These are phyloP conservation scores for Boletus reticuloceps DNA, from an alignment of 768 basidiomycete species.

Conservation along the genomic window DNA sequence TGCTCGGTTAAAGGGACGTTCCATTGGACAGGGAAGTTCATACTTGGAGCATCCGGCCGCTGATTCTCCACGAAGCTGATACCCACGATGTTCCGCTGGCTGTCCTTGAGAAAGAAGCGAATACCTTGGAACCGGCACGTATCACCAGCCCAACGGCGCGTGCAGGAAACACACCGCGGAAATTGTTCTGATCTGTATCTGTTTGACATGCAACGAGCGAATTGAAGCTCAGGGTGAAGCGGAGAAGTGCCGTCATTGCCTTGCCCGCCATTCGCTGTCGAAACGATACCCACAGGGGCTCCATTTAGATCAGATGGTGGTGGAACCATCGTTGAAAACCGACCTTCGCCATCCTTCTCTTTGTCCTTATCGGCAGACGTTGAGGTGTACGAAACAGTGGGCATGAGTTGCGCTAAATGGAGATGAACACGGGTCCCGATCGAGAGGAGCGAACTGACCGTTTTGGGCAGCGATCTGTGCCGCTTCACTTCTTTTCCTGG, in stretches of 20 bases:
- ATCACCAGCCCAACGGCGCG: constrained; percentile 84
- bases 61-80: constrained; percentile 69
- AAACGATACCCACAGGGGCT: constrained; percentile 31
- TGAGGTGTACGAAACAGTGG: constrained; percentile 43
- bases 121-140: constrained; percentile 87
- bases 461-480: constrained; percentile 64
- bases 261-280: constrained; percentile 29
- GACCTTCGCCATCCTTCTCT: constrained; percentile 42
- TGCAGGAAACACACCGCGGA: constrained; percentile 81
- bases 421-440: constrained; percentile 14
- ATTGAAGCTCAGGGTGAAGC: constrained; percentile 67
- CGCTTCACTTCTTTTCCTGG: constrained; percentile 72
- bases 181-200: constrained; percentile 70
- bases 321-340: constrained; percentile 11
- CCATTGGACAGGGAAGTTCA: constrained; percentile 66
- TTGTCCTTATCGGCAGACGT: constrained; percentile 41
- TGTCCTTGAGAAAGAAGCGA: constrained; percentile 69
- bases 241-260: constrained; percentile 30
- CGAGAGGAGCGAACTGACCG: constrained; percentile 38
- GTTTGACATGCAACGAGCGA: constrained; percentile 82
- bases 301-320: neutral
- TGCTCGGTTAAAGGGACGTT: constrained; percentile 51
- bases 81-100: constrained; percentile 55
- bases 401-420: constrained; percentile 43
- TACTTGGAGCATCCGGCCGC: constrained; percentile 52